These are phyloP conservation scores for Immersiporthe knoxdaviesiana DNA, from an alignment of 2,329 filamentous ascomycete genomes.

Conservation along the genomic window DNA sequence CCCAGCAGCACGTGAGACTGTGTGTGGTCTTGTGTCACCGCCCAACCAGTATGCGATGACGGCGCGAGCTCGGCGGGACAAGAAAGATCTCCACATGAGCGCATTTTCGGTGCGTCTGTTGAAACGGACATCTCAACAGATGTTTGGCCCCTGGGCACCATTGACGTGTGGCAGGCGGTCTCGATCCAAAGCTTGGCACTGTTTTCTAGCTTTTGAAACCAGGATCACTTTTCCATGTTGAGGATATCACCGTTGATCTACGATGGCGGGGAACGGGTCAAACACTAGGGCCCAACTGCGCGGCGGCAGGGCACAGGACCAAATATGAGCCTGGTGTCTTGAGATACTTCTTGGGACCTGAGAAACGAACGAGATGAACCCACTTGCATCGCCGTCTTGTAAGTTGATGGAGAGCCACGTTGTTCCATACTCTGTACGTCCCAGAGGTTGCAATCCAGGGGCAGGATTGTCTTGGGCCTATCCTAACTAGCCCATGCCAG, in stretches of 20 bases:
- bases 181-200: conserved; percentile 20
- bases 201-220: conserved; percentile 16
- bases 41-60: conserved; percentile 5
- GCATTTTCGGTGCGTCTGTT: conserved; percentile 23
- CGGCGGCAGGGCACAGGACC: not conserved
- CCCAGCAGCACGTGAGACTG: conserved; percentile 9
- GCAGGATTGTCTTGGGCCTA: not conserved
- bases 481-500: not conserved
- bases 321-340: not conserved
- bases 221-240: conserved; percentile 10
- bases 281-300: not conserved
- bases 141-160: conserved; percentile 18
- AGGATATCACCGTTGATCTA: conserved; percentile 1
- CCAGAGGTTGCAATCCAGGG: conserved; percentile 1
- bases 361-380: conserved; percentile 8
- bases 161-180: conserved; percentile 19
- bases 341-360: not conserved
- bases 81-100: not conserved
- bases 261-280: conserved; percentile 18
- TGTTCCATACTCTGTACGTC: conserved; percentile 1
- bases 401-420: not conserved
- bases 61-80: not conserved
- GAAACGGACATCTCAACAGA: conserved; percentile 22
- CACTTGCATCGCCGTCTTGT: not conserved
- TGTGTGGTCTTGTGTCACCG: not conserved